These are phyloP conservation scores for Dictyostelium intermedium DNA, from an alignment of 78 protist species.

Conservation along the genomic window DNA sequence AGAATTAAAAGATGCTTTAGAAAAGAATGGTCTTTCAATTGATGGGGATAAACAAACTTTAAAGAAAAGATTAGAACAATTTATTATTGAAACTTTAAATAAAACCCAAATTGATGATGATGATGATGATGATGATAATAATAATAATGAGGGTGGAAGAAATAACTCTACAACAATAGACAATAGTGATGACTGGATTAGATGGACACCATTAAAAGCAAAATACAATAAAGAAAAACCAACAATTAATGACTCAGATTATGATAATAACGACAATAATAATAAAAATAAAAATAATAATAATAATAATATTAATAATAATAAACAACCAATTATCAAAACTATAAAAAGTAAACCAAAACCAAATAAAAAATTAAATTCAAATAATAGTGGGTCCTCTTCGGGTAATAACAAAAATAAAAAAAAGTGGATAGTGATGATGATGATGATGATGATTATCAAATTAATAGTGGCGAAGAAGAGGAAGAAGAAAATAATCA, in stretches of 20 bases:
- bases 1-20: slow-evolving; percentile 27
- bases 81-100: slow-evolving; percentile 10
- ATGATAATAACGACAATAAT: neutral
- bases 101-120: neutral
- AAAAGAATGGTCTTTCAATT: slow-evolving; percentile 4
- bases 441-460: neutral
- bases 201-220: slow-evolving; percentile 34
- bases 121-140: neutral
- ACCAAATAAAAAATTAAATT: neutral
- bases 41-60: slow-evolving; percentile 11
- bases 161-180: neutral
- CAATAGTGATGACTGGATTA: neutral
- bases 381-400: neutral
- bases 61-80: slow-evolving; percentile 36
- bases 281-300: neutral
- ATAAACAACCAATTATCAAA: neutral
- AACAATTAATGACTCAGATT: neutral
- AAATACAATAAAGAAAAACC: slow-evolving; percentile 8
- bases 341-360: slow-evolving; percentile 2
- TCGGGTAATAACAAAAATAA: neutral
- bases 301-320: neutral
- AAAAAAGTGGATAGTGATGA: neutral
- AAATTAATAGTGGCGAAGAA: neutral
- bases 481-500: neutral
- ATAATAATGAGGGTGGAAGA: too few species aligned